Percentiles rank a stretch among this genome's conserved stretches.
Evolutionary conservation across 2,329 filamentous ascomycete genomes (phyloP).

Genomic region (Huntiella savannae): DNA sequence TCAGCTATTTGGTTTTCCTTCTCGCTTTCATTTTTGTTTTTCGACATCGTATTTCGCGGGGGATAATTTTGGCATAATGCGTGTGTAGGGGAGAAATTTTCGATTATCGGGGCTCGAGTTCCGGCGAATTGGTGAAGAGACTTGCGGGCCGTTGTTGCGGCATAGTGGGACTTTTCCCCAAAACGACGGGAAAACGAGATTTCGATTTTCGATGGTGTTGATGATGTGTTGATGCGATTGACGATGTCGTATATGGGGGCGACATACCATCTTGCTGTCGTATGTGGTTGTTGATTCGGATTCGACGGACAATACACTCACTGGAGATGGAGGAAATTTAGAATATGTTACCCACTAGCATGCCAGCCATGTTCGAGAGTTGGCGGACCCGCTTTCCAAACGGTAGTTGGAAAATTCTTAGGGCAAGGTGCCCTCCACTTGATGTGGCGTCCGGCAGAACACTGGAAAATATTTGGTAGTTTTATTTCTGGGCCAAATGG

Average conservation of each 20-base stretch:
- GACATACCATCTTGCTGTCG: constrained; percentile 12
- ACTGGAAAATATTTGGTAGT: background rate
- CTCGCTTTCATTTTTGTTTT: background rate
- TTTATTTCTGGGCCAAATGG: background rate
- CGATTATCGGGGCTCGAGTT: background rate
- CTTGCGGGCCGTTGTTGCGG: background rate
- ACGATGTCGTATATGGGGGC: constrained; percentile 2
- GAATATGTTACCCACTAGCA: constrained; percentile 12
- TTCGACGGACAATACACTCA: constrained; percentile 11
- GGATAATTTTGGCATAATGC: background rate
- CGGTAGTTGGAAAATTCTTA: constrained; percentile 10
- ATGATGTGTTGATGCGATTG: background rate
- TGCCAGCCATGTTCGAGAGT: constrained; percentile 10
- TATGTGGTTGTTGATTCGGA: constrained; percentile 12
- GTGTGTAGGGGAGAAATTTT: background rate
- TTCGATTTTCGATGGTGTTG: background rate
- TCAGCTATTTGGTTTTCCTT: constrained; percentile 3
- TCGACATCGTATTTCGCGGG: constrained; percentile 3
- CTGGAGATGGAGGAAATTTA: constrained; percentile 12
- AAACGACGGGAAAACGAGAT: background rate
- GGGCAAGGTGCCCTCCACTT: constrained; percentile 11
- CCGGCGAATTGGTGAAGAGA: background rate
- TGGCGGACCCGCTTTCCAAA: constrained; percentile 11
- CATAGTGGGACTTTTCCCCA: background rate
- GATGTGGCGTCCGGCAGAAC: constrained; percentile 9